Base-by-base conservation (phyloP, 2,329 filamentous ascomycete species). In the Scleromitrula shiraiana region DNA sequence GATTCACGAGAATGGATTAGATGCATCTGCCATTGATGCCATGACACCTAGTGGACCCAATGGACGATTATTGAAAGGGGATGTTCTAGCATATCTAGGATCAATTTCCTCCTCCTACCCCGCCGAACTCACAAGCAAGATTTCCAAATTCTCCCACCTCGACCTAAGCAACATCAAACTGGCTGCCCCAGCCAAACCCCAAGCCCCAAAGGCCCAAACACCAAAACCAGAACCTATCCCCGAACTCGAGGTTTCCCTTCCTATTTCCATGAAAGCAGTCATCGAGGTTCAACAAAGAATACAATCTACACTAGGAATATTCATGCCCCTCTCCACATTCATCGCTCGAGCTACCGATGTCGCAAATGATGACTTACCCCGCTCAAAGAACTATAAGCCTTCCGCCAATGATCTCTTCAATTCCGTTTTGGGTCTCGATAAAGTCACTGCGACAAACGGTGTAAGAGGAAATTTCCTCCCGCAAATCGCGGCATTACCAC, bases 161-260 rank as follows among this genome's bases (percentile, higher is more conserved):
- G 91, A 98, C 65, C 80, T 98, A 20, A 93, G 85, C 72, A 95
- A 97, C 72, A 91, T 97, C 72, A 94, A 95, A 73, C 53, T 46
- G 41, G 61, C 64, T 12, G 62, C 68, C 27, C 62, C 65, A 9
- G 61, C 64, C 6, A 56, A 62, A 59, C 53, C 59, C 64, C 22
- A 70, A 49, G 67, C 68, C 56, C 60, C 68, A 44, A 64, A 68
- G 45, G 63, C 67, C 30, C 64, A 65, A 19, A 63, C 67, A 24
- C 60, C 69, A 6, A 62, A 63, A 12, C 65, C 70, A 33, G 64
- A 67, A 24, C 65, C 12, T 63, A 74, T 9, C 39, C 68, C 73
- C 29, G 67, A 74, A 20, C 68, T 78, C 22, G 70, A 83, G 56
- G 67, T 96, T 46, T 78, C 85, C 12, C 67, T 95, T 7, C 79